Evolutionary conservation across 1,139 yeast species (phyloP), one percentile per base, ranked within the genome.

Genomic region (Sugiyamaella grinbergsii): DNA sequence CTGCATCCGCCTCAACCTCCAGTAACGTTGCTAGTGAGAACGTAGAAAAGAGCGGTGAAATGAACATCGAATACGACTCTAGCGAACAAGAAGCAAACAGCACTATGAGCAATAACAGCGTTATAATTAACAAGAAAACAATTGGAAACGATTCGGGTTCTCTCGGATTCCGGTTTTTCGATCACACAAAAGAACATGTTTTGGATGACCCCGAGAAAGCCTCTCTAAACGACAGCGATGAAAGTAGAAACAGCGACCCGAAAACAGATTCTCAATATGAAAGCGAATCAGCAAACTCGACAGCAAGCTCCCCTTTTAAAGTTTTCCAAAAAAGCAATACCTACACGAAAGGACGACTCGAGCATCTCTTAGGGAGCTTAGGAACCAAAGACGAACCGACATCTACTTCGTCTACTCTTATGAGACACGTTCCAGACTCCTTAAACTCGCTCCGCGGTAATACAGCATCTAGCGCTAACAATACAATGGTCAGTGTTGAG

Each of bases 311-410:
- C 1, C 64, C 64, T 6, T 42, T 63, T 13, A 61, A 62, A 40
- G 53, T 63, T 8, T 62, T 63, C 43, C 60, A 60, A 33, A 49
- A 53, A 22, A 58, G 56, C 32, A 64, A 63, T 43, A 62, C 68
- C 1, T 62, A 60, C 39, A 64, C 68, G 7, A 58, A 58, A 22
- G 55, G 59, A 5, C 52, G 56, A 20, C 53, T 62, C 22, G 64
- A 64, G 6, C 62, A 60, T 7, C 49, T 62, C 10, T 51, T 64
- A 11, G 55, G 59, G 4, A 54, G 57, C 19, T 34, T 57, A 22
- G 62, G 51, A 19, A 42, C 44, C 23, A 53, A 46, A 13, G 52
- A 47, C 15, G 51, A 47, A 28, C 33, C 33, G 13, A 38, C 33
- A 37, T 36, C 47, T 11, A 34, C 47, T n/a, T 28, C 42, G 4